Base-by-base conservation (phyloP, 2,329 filamentous ascomycete genomes). In the Xylaria sp. region DNA sequence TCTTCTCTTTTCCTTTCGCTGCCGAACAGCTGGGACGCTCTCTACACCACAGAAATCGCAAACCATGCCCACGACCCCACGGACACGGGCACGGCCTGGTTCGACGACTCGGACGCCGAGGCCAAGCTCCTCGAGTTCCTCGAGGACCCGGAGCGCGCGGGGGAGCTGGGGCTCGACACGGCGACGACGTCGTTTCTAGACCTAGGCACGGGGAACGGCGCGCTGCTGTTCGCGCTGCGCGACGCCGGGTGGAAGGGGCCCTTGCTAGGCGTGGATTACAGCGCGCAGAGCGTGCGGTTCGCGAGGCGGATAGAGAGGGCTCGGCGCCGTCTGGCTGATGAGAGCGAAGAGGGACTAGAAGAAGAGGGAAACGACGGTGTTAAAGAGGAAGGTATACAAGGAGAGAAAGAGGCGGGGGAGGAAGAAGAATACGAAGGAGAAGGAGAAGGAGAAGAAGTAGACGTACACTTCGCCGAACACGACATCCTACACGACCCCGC, bases 31-130 rank as follows among this genome's bases (percentile, higher is more conserved):
- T 94, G 91, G 91, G 89, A 94, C 76, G 79, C 79, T 19, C 86
- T 92, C 66, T 95, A 96, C 81, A 80, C 83, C 0, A 83, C 81
- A 68, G 90, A 95, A 77, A 82, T 92, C 56, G 75, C 80, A 63
- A 94, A 95, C 78, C 87, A 94, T 77, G 79, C 85, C 57, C 77
- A 85, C 65, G 87, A 96, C 78, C 87, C 91, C 9, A 78, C 85
- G 60, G 92, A 97, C 80, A 90, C 90, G 63, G 94, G 94, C 69
- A 96, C 93, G 31, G 88, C 95, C 71, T 99, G 95, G 95, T 99
- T 99, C 84, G 90, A 93, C 75, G 95, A 98, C 79, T 91, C 92
- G 33, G 88, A 90, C 73, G 95, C 95, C 65, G 92, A 97, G 73
- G 43, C 88, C 65, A 94, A 94, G 73, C 87, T 96, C 63, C 78